Conservation (phyloP, 805 yeast genomes). For the Candida verbasci region DNA sequence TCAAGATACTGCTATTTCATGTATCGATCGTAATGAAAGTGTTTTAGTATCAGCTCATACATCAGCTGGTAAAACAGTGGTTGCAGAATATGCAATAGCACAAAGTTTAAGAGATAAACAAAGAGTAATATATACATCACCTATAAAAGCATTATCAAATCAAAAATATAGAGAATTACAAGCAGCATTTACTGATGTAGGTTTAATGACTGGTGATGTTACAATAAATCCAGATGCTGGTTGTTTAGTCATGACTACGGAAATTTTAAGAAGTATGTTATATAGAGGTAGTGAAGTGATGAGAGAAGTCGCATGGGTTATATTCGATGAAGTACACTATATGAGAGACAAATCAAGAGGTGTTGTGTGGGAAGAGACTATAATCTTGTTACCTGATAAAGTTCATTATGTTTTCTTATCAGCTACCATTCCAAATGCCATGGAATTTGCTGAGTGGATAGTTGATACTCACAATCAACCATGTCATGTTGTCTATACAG, state of each 20-base stretch:
- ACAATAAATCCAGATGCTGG: slow-evolving; percentile 98
- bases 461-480: slow-evolving; percentile 94
- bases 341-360: slow-evolving; percentile 98
- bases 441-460: slow-evolving; percentile 99
- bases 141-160: slow-evolving; percentile 90
- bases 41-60: slow-evolving; percentile 97
- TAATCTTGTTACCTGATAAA: slow-evolving; percentile 90
- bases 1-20: slow-evolving; percentile 94
- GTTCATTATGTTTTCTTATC: slow-evolving; percentile 91
- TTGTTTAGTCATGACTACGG: slow-evolving; percentile 98
- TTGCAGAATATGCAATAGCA: slow-evolving; percentile 95
- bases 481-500: slow-evolving; percentile 97
- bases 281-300: slow-evolving; percentile 96
- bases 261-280: slow-evolving; percentile 92
- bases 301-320: slow-evolving; percentile 99
- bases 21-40: slow-evolving; percentile 91
- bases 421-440: slow-evolving; percentile 96
- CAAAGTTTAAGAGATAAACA: slow-evolving; percentile 89
- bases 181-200: slow-evolving; percentile 95
- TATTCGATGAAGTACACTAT: slow-evolving; percentile 97
- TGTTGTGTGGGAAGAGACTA: slow-evolving; percentile 99
- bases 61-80: slow-evolving; percentile 96
- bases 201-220: slow-evolving; percentile 98
- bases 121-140: slow-evolving; percentile 92
- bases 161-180: slow-evolving; percentile 89